Base-by-base conservation (phyloP, 2,329 filamentous ascomycete species). In the Alternaria infectoria region DNA sequence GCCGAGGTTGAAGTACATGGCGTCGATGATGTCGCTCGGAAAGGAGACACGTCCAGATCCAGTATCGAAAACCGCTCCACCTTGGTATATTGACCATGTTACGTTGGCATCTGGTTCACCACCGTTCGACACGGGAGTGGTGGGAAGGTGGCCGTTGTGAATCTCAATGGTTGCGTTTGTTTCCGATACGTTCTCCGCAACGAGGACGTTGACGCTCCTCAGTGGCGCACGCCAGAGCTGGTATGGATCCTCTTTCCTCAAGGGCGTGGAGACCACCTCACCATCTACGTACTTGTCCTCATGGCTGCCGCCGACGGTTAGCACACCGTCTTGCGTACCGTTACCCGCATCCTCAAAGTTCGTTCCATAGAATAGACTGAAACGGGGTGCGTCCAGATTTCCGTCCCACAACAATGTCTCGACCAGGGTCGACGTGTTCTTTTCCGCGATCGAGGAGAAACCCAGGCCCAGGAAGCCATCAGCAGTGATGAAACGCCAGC, bases 281-380 rank as follows among this genome's bases (percentile, higher is more conserved):
- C 88, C 88, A 67, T 90, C 88, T 65, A 84, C 83, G 74, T 90
- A 90, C 69, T 83, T 72, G 40, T 87, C 89, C 64, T 84, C 77
- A 74, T 90, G 47, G 60, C 64, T 66, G 28, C 55, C 61, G 23
- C 68, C 69, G 43, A 71, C 54, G 6, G 68, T 71, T 15, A 71
- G 43, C 15, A 65, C 54, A 23, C 69, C 69, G 52, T 71, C 59
- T n/a, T 65, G 64, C 2, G n/a, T 17, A 11, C 36, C 36, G n/a
- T 36, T 32, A 1, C 61, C 68, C 4, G 40, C 19, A 44, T 66
- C 52, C 6, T 12, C 6, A 9, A 65, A 44, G 30, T 69, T 64
- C 26, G 55, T 68, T 26, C 69, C 69, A 49, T 68, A 71, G 56
- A 62, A 71, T 10, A 71, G 17, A 11, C 26, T 46, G 30, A 71